Conservation (phyloP, 1,284 basidiomycete species). For the Entoloma clypeatum region DNA sequence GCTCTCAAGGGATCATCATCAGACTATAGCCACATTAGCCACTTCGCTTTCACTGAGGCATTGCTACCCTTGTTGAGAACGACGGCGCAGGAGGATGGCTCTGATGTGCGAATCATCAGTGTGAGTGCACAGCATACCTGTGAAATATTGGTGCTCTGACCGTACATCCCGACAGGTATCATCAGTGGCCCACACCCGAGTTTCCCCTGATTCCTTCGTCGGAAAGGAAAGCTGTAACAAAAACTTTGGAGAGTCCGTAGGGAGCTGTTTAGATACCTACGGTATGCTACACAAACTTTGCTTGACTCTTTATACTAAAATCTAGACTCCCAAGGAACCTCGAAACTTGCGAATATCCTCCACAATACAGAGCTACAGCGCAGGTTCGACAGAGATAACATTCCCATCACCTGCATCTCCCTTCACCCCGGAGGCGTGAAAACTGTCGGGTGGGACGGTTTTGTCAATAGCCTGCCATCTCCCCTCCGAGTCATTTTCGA, state of each 20-base stretch:
- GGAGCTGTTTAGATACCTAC: too few species aligned
- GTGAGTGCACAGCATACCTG: slow-evolving; percentile 27
- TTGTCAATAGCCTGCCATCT: slow-evolving; percentile 7
- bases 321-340: too few species aligned
- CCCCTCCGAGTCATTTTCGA: too few species aligned
- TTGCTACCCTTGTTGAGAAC: slow-evolving; percentile 45
- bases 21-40: slow-evolving; percentile 40
- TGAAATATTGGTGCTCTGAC: not conserved
- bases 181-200: too few species aligned
- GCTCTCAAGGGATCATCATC: not conserved
- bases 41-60: slow-evolving; percentile 43
- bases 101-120: slow-evolving; percentile 50
- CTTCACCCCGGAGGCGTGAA: slow-evolving; percentile 30
- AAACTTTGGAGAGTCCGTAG: too few species aligned
- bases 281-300: too few species aligned
- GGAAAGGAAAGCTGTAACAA: too few species aligned
- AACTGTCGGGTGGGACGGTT: slow-evolving; percentile 25
- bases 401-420: slow-evolving; percentile 27
- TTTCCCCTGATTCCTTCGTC: too few species aligned
- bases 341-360: too few species aligned
- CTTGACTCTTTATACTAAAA: too few species aligned
- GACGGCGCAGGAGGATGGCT: slow-evolving; percentile 38
- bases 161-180: not conserved
- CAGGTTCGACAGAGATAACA: too few species aligned
- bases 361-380: too few species aligned